These are phyloP conservation scores for Magnolia changhungtana DNA, from an alignment of 164 flowering plant genomes.

Conservation along the genomic window DNA sequence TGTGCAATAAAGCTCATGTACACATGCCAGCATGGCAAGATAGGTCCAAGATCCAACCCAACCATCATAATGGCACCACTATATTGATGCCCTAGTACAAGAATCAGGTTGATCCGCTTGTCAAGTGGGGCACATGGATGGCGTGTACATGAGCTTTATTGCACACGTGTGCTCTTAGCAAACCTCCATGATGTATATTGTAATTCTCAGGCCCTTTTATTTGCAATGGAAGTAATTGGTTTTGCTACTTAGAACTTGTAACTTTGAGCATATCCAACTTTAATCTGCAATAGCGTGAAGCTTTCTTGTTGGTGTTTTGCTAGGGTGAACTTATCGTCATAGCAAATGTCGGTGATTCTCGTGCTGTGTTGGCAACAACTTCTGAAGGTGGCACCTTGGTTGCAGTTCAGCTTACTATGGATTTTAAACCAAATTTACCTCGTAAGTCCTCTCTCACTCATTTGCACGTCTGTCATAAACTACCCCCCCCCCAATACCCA, in stretches of 20 bases:
- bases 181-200: not conserved
- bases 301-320: slow-evolving; percentile 14
- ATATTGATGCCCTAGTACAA: no score
- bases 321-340: slow-evolving; percentile 65
- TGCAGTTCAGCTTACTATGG: slow-evolving; percentile 71
- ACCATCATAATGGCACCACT: no score
- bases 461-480: not conserved
- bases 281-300: not conserved
- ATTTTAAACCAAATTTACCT: slow-evolving; percentile 81
- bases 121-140: no score
- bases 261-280: not conserved
- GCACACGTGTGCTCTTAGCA: no score
- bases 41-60: no score
- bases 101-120: no score
- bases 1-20: no score
- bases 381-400: slow-evolving; percentile 74
- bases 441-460: slow-evolving; percentile 42
- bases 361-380: slow-evolving; percentile 78
- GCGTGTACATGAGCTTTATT: no score
- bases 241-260: no score
- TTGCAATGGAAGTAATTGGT: no score
- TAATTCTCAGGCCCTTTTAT: not conserved
- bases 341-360: slow-evolving; percentile 90
- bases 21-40: no score
- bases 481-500: no score